Evolutionary conservation across 2,329 filamentous ascomycete species (phyloP).

Genomic region (Aspergillus clavatus): DNA sequence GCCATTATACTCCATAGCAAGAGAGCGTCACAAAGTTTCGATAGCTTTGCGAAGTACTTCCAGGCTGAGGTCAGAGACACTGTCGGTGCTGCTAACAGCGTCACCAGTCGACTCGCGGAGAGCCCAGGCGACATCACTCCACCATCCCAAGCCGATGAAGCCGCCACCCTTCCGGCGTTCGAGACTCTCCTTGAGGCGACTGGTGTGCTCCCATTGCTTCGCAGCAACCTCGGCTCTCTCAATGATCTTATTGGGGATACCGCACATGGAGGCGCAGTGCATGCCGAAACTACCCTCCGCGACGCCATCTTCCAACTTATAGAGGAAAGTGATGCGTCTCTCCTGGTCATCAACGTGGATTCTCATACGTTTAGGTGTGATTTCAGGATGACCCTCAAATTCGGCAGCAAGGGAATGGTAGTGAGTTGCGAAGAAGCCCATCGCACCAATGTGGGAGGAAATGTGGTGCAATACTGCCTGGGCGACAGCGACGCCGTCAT

Average conservation of each 20-base stretch:
- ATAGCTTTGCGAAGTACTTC: conserved; percentile 56
- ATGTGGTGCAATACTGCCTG: conserved; percentile 97
- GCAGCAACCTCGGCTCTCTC: conserved; percentile 84
- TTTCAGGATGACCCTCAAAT: conserved; percentile 84
- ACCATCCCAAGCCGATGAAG: conserved; percentile 76
- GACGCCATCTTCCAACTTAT: conserved; percentile 87
- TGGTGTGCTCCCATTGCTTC: conserved; percentile 91
- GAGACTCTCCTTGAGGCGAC: conserved; percentile 78
- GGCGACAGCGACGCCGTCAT: conserved; percentile 93
- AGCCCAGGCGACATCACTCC: conserved; percentile 81
- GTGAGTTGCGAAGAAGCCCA: conserved; percentile 96
- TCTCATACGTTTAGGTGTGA: conserved; percentile 81
- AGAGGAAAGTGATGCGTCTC: conserved; percentile 89
- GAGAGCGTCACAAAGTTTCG: conserved; percentile 49
- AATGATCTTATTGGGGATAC: conserved; percentile 77
- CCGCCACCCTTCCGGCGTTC: conserved; percentile 73
- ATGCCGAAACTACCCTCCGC: conserved; percentile 97
- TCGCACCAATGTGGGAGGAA: conserved; percentile 83
- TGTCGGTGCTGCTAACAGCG: conserved; percentile 24
- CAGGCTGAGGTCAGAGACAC: conserved; percentile 47
- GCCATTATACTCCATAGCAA: neutral
- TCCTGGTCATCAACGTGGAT: conserved; percentile 85
- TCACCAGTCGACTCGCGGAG: conserved; percentile 52
- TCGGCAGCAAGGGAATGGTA: conserved; percentile 92
- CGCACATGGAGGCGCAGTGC: conserved; percentile 98